Percentiles rank a stretch among this genome's conserved stretches.
phyloP scores from a whole-genome alignment of 1,284 basidiomycete genomes.

The Exobasidium rhododendri region DNA sequence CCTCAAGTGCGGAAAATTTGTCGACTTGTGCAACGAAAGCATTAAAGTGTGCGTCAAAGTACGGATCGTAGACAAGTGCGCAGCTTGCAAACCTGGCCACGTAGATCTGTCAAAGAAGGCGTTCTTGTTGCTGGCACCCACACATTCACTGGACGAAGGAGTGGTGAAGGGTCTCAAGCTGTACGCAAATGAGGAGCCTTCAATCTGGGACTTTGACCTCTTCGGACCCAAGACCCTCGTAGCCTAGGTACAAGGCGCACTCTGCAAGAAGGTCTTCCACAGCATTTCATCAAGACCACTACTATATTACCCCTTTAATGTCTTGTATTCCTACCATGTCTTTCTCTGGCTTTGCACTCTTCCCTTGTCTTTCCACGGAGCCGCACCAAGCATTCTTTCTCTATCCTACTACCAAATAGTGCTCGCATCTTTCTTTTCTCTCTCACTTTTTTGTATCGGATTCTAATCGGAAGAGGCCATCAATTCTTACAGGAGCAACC shows the following conservation, averaged over 20 bases:
- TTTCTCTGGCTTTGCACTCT: too few species aligned
- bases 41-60: conserved; percentile 33
- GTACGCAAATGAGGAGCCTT: conserved; percentile 30
- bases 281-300: neutral
- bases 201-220: conserved; percentile 42
- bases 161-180: conserved; percentile 37
- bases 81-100: conserved; percentile 37
- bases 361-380: too few species aligned
- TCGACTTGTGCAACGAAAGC: conserved; percentile 46
- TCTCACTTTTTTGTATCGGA: too few species aligned
- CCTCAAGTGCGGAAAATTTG: conserved; percentile 45
- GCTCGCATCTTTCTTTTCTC: too few species aligned
- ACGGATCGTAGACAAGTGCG: conserved; percentile 50
- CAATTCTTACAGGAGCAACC: too few species aligned
- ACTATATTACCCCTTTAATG: neutral
- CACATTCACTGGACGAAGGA: conserved; percentile 40
- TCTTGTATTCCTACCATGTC: too few species aligned
- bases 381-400: too few species aligned
- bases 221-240: conserved; percentile 39
- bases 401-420: too few species aligned
- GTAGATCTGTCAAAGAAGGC: conserved; percentile 49
- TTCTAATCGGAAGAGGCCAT: too few species aligned
- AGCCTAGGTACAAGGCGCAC: neutral
- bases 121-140: conserved; percentile 42
- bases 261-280: neutral